Conservation (phyloP, 2,329 filamentous ascomycete genomes). For the Aspergillus sp. region DNA sequence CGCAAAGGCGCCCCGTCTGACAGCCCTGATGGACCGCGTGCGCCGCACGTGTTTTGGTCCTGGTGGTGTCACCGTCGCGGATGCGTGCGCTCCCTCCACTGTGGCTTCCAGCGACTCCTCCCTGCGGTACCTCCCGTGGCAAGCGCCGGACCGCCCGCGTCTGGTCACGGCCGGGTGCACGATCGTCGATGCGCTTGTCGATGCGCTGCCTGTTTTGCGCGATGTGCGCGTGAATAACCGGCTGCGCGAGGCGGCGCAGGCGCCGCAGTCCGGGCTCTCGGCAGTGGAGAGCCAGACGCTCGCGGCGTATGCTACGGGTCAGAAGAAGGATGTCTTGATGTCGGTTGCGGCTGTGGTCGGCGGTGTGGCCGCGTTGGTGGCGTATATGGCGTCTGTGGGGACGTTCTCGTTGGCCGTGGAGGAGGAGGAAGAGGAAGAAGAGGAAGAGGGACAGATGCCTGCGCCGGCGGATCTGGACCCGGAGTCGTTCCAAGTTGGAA, state of each 20-base stretch:
- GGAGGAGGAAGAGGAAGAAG: conserved; percentile 12
- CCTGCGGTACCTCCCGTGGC: conserved; percentile 35
- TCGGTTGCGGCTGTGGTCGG: conserved; percentile 36
- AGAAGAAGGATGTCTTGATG: conserved; percentile 33
- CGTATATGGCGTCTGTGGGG: conserved; percentile 36
- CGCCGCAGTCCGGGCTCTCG: conserved; percentile 23
- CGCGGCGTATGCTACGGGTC: conserved; percentile 20
- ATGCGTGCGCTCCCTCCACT: conserved; percentile 17
- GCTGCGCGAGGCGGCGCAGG: conserved; percentile 32
- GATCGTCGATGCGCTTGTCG: conserved; percentile 33
- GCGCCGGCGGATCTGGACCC: background rate
- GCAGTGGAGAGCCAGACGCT: conserved; percentile 23
- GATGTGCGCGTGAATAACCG: conserved; percentile 36
- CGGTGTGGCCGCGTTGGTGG: conserved; percentile 33
- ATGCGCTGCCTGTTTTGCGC: conserved; percentile 36
- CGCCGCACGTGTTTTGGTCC: conserved; percentile 37
- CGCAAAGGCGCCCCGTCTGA: conserved; percentile 46
- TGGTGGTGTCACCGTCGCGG: background rate
- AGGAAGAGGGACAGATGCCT: conserved; percentile 11
- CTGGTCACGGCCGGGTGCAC: conserved; percentile 32
- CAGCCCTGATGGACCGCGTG: conserved; percentile 44
- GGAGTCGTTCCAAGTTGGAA: conserved; percentile 13
- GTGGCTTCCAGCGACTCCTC: conserved; percentile 21
- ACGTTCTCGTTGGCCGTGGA: conserved; percentile 14
- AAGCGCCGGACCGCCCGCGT: conserved; percentile 30